Conservation (phyloP, 2,329 filamentous ascomycete genomes). For the Colletotrichum magnum region DNA sequence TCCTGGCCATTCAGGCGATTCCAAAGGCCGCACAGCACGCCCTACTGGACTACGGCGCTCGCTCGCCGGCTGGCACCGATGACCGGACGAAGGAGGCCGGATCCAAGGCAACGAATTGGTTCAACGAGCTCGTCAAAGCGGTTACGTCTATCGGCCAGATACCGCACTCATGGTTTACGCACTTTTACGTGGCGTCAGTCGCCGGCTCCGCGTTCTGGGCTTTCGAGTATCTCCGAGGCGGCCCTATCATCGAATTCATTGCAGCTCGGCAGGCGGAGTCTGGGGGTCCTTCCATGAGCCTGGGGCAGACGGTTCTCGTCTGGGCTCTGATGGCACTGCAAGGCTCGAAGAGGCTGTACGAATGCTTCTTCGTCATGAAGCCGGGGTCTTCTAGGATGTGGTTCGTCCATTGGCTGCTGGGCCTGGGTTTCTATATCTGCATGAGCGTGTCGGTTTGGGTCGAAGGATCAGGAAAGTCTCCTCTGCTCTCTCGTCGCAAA, state of each 20-base stretch:
- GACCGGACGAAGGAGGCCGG: slow-evolving; percentile 29
- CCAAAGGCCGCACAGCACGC: slow-evolving; percentile 60
- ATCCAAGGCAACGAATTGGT: slow-evolving; percentile 13
- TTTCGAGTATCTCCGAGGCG: slow-evolving; percentile 70
- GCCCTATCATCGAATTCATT: slow-evolving; percentile 66
- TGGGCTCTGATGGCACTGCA: slow-evolving; percentile 85
- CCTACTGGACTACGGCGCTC: slow-evolving; percentile 67
- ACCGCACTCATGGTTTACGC: slow-evolving; percentile 89
- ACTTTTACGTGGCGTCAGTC: slow-evolving; percentile 86
- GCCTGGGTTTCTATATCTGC: slow-evolving; percentile 81
- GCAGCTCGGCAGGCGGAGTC: slow-evolving; percentile 52
- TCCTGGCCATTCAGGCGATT: slow-evolving; percentile 59
- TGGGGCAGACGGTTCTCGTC: slow-evolving; percentile 73
- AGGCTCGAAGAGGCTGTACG: slow-evolving; percentile 80
- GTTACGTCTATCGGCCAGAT: slow-evolving; percentile 68
- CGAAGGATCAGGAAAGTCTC: slow-evolving; percentile 78
- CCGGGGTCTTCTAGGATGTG: slow-evolving; percentile 85
- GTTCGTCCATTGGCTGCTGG: slow-evolving; percentile 85
- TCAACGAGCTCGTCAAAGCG: slow-evolving; percentile 29
- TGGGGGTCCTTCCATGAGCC: slow-evolving; percentile 63
- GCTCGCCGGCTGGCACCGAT: slow-evolving; percentile 48
- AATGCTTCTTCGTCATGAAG: slow-evolving; percentile 76
- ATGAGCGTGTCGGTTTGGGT: slow-evolving; percentile 87
- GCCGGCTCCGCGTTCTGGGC: slow-evolving; percentile 82
- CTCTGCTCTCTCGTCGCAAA: neutral